A percentile compares a stretch with the other conserved stretches of the same genome.
Evolutionary conservation across 108 stramenopile genomes (phyloP).

Genomic region (Chaetoceros muelleri): DNA sequence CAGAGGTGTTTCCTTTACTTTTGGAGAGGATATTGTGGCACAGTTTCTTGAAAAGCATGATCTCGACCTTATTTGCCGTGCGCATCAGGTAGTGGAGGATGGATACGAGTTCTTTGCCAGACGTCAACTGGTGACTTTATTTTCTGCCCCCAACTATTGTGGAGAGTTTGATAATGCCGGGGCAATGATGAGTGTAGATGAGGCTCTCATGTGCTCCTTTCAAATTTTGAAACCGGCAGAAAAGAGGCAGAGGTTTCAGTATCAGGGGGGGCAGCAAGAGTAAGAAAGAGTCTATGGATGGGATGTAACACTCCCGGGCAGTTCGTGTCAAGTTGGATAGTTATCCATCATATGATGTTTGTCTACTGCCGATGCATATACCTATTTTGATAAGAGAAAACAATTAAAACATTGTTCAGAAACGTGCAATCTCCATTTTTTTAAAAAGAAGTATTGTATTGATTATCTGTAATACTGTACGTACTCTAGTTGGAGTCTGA

Average conservation of each 20-base stretch:
- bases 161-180: constrained; percentile 99
- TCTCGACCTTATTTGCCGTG: constrained; percentile 98
- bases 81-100: constrained; percentile 99
- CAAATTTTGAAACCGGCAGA: constrained; percentile 99
- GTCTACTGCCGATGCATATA: too few species aligned
- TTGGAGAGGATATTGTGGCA: constrained; percentile 98
- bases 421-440: too few species aligned
- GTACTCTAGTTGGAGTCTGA: too few species aligned
- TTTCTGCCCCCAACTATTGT: constrained; percentile 98
- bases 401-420: too few species aligned
- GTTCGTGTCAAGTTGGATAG: neutral
- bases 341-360: too few species aligned
- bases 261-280: constrained; percentile 51
- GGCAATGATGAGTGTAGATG: constrained; percentile 99
- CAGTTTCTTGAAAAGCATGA: constrained; percentile 96
- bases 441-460: too few species aligned
- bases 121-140: constrained; percentile 96
- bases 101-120: constrained; percentile 99
- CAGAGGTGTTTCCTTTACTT: constrained; percentile 98
- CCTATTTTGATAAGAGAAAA: too few species aligned
- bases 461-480: too few species aligned
- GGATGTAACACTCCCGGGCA: neutral
- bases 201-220: constrained; percentile 99
- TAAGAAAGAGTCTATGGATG: constrained; percentile 4
- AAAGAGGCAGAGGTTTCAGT: constrained; percentile 92